Base-by-base conservation (phyloP, 345 rosid species). In the Linum trigynum region DNA sequence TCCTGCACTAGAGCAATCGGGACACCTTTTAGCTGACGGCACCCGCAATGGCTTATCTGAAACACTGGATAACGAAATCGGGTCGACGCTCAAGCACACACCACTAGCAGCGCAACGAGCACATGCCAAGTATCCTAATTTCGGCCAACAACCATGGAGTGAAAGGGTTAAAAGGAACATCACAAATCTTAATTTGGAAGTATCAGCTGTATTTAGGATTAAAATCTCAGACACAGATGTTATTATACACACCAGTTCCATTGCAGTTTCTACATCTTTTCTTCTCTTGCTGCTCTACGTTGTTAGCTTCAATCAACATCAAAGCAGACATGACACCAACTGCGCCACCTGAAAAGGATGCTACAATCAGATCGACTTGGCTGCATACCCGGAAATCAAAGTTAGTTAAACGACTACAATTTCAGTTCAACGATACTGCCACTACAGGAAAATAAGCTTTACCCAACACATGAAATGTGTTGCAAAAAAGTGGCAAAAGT, bases 241-340 rank as follows among this genome's bases (percentile, higher is more conserved):
- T 64, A n/a, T 36, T 32, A 16, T 38, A 61, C 75, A 58, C 80
- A 90, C 98, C 98, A 59, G 85, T 87, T 77, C 98, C 96, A 70
- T 76, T 81, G 79, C 98, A 92, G 78, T 92, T 89, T 81, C 81
- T 87, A 78, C 98, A 92, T 77, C 96, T 80, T 80, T 88, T 92
- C 82, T 86, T 90, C 88, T 87, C 91, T 74, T 92, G 98, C 62
- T 77, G 86, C 77, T 89, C 87, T 45, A 92, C 97, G 74, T 90
- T 90, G 74, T 86, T 92, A 55, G 71, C 91, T 80, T 89, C 98
- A 65, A 90, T 86, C 64, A 92, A 63, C 98, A 92, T 92, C 79
- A 92, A 81, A 61, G 97, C 83, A n/a, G 98, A 92, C 60, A 92
- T 90, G 58, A 92, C 98, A 61, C 98, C 98, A 14, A 92, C 97